These are phyloP conservation scores for Gliomastix tumulicola DNA, from an alignment of 2,329 filamentous ascomycete species.

Conservation along the genomic window DNA sequence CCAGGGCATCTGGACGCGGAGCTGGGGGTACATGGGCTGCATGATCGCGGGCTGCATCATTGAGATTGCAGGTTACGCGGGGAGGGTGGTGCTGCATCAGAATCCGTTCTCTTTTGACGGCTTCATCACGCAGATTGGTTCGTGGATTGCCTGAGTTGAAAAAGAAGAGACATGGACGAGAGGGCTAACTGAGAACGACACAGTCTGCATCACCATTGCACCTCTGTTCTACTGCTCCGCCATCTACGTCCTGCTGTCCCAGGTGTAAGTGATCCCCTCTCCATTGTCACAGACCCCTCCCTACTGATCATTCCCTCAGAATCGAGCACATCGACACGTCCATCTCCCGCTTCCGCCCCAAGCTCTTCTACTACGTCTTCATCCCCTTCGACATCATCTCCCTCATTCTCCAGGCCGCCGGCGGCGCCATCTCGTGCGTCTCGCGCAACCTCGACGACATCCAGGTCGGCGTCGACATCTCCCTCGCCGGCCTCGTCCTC, in stretches of 20 bases:
- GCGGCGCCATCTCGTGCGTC: conserved; percentile 34
- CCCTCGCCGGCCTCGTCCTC: conserved; percentile 40
- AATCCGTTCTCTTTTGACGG: conserved; percentile 46
- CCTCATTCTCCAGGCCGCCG: conserved; percentile 41
- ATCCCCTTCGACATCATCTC: conserved; percentile 42
- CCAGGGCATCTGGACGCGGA: conserved; percentile 29
- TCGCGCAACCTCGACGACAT: conserved; percentile 26
- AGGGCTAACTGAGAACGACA: no score
- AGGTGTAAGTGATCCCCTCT: conserved; percentile 19
- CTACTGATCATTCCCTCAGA: no score
- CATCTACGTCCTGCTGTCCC: conserved; percentile 18
- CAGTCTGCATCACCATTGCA: conserved; percentile 22
- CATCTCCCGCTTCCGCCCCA: conserved; percentile 21
- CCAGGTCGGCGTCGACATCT: conserved; percentile 32
- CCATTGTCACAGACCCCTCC: no score
- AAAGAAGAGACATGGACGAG: no score
- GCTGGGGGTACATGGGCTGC: conserved; percentile 33
- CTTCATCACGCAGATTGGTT: conserved; percentile 60
- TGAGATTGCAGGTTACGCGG: conserved; percentile 55
- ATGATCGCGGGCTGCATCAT: conserved; percentile 47
- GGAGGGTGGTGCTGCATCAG: conserved; percentile 41
- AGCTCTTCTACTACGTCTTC: conserved; percentile 26
- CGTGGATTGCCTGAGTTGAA: no score
- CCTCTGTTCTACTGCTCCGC: conserved; percentile 19
- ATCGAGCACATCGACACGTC: conserved; percentile 13